Conservation (phyloP, 2,329 filamentous ascomycete genomes). For the Arthrobotrys sphaeroides region DNA sequence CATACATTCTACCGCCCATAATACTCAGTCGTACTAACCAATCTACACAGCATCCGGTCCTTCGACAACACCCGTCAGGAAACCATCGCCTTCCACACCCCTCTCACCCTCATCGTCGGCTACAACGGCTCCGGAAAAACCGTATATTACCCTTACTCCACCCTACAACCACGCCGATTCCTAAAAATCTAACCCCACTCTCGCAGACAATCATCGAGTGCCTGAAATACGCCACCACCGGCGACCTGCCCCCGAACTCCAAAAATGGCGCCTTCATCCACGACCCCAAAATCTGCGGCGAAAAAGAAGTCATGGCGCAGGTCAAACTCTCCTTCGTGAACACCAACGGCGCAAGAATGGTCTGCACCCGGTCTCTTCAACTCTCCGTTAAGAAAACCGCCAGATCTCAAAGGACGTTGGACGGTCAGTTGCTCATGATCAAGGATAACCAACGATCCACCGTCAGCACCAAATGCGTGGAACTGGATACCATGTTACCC, state of each 20-base stretch:
- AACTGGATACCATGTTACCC: slow-evolving; percentile 85
- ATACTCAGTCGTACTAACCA: slow-evolving; percentile 8
- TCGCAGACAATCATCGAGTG: slow-evolving; percentile 97
- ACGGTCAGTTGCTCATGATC: slow-evolving; percentile 77
- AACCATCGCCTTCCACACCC: slow-evolving; percentile 86
- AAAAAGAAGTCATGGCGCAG: slow-evolving; percentile 88
- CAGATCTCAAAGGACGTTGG: slow-evolving; percentile 81
- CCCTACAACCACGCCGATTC: neutral
- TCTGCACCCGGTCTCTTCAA: slow-evolving; percentile 83
- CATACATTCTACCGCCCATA: no score
- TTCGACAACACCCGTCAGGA: slow-evolving; percentile 80
- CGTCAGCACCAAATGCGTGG: slow-evolving; percentile 80
- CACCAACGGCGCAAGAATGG: slow-evolving; percentile 79
- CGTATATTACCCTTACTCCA: slow-evolving; percentile 60
- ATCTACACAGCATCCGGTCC: slow-evolving; percentile 72
- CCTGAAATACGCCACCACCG: slow-evolving; percentile 96
- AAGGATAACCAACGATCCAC: slow-evolving; percentile 81
- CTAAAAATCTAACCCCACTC: no score
- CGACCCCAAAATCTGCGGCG: slow-evolving; percentile 89
- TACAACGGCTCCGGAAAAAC: slow-evolving; percentile 98
- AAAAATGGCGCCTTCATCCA: slow-evolving; percentile 93
- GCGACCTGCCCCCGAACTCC: slow-evolving; percentile 87
- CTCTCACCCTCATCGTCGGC: slow-evolving; percentile 93
- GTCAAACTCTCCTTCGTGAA: slow-evolving; percentile 88
- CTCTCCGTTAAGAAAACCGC: slow-evolving; percentile 84